Conservation (phyloP, 345 rosid genomes). For the Odontarrhena argentea region DNA sequence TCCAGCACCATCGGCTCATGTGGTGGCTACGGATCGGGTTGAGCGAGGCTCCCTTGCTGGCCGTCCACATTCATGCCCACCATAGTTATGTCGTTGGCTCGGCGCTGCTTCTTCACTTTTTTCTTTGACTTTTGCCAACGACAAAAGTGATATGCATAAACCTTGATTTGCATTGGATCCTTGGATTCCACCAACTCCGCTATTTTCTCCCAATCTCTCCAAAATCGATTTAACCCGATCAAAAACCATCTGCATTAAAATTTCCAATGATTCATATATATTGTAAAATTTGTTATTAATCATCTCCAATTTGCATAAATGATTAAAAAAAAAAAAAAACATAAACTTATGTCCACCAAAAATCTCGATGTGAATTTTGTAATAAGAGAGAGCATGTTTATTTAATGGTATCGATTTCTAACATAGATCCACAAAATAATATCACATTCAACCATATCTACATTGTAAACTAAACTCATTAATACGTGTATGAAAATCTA, state of each 20-base stretch:
- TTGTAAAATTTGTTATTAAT: neutral
- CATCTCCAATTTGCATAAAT: no score
- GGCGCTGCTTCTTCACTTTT: neutral
- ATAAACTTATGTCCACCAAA: neutral
- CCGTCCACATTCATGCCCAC: neutral
- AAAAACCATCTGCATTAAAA: slow-evolving; percentile 31
- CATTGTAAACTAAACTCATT: neutral
- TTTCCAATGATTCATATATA: neutral
- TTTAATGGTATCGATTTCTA: neutral
- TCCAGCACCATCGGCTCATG: slow-evolving; percentile 1
- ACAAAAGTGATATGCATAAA: slow-evolving; percentile 9
- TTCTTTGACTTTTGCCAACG: neutral
- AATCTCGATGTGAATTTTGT: neutral
- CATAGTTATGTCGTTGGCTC: neutral
- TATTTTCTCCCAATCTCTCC: neutral
- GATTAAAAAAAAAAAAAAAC: no score
- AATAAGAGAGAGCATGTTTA: no score
- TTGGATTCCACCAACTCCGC: slow-evolving; percentile 14
- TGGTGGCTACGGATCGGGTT: slow-evolving; percentile 5
- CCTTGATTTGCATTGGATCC: neutral
- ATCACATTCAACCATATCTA: neutral
- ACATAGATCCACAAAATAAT: slow-evolving; percentile 1
- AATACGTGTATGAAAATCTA: neutral
- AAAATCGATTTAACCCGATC: slow-evolving; percentile 28
- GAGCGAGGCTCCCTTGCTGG: neutral